Conservation (phyloP, 306 rosid species). For the Lathyrus oleraceus region DNA sequence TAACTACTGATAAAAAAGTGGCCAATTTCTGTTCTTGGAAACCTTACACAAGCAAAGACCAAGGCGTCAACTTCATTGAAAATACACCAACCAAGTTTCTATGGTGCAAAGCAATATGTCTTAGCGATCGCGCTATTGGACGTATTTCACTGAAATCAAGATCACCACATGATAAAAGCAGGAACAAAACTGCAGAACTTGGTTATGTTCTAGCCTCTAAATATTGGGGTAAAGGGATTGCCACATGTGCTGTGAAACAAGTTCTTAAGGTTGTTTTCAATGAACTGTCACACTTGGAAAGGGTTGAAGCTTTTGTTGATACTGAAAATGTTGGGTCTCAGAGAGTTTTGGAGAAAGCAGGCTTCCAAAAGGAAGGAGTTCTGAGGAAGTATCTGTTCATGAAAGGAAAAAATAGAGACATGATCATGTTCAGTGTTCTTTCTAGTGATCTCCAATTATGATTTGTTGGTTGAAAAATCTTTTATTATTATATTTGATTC, state of each 20-base stretch:
- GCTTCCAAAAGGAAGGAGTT: conserved; percentile 68
- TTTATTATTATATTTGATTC: too few species aligned
- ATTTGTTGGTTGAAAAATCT: not conserved
- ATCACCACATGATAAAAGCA: conserved; percentile 37
- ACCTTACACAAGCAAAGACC: conserved; percentile 49
- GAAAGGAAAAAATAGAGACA: conserved; percentile 56
- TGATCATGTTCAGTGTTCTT: conserved; percentile 57
- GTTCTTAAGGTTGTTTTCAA: conserved; percentile 46
- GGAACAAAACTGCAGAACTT: conserved; percentile 46
- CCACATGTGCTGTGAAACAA: conserved; percentile 55
- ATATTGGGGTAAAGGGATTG: conserved; percentile 79
- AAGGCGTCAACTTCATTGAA: conserved; percentile 47
- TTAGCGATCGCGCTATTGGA: conserved; percentile 56
- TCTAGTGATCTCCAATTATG: conserved; percentile 29
- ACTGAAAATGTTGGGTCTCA: conserved; percentile 66
- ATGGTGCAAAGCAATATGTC: conserved; percentile 69
- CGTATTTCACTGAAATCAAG: conserved; percentile 37
- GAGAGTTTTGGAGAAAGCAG: conserved; percentile 67
- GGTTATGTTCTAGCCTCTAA: conserved; percentile 64
- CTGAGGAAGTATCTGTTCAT: conserved; percentile 45
- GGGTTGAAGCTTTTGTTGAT: conserved; percentile 78
- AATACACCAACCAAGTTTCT: conserved; percentile 32
- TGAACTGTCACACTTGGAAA: conserved; percentile 58
- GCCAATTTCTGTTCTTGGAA: conserved; percentile 64
- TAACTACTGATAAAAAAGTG: conserved; percentile 61